A percentile compares a stretch with the other conserved stretches of the same genome.
phyloP scores from a whole-genome alignment of 306 rosid genomes.

The Vachellia collinsii region DNA sequence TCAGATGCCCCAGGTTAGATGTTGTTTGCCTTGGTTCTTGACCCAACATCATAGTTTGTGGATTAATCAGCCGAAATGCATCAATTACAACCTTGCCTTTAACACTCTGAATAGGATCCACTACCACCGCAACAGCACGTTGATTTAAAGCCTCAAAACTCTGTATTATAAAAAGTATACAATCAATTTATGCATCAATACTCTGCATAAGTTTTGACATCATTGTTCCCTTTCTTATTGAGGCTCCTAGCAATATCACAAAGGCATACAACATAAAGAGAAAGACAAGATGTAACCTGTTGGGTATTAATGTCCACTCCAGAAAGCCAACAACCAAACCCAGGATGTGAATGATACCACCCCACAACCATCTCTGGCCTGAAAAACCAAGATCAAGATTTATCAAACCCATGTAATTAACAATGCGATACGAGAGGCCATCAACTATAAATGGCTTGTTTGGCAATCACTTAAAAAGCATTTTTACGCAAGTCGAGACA shows the following conservation, averaged over 20 bases:
- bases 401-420: constrained; percentile 13
- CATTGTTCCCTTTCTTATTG: neutral
- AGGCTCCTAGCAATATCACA: neutral
- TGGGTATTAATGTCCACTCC: constrained; percentile 98
- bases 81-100: constrained; percentile 98
- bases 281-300: constrained; percentile 62
- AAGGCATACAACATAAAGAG: neutral
- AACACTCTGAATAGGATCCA: constrained; percentile 97
- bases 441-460: neutral
- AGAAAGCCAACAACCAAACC: constrained; percentile 99
- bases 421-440: constrained; percentile 1
- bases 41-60: constrained; percentile 98
- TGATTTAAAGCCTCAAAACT: constrained; percentile 97
- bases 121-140: constrained; percentile 97
- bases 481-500: no score
- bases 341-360: constrained; percentile 99
- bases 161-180: constrained; percentile 45
- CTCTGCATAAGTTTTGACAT: neutral
- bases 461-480: no score
- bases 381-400: constrained; percentile 33
- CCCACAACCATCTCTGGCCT: constrained; percentile 99
- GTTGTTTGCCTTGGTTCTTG: constrained; percentile 98
- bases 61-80: constrained; percentile 93
- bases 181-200: constrained; percentile 9
- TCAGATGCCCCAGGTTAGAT: constrained; percentile 92